Percentiles rank a stretch among this genome's conserved stretches.
Evolutionary conservation across 306 rosid genomes (phyloP).

Genomic region (Begonia masoniana): DNA sequence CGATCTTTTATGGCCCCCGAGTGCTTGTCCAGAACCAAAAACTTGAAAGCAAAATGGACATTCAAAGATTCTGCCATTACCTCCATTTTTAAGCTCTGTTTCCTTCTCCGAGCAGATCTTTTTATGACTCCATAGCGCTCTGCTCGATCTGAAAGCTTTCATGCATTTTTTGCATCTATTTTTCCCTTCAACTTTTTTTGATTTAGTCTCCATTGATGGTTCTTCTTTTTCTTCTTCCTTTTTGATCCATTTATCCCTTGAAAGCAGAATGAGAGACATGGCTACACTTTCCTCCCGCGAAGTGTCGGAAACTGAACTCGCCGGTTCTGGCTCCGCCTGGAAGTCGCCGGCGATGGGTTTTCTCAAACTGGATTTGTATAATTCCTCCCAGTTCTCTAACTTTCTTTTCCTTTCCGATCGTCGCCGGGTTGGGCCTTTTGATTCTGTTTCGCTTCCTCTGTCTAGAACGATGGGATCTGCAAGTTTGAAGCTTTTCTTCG

Average conservation of each 20-base stretch:
- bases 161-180: conserved; percentile 35
- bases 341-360: conserved; percentile 12
- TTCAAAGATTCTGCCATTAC: conserved; percentile 32
- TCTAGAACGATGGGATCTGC: conserved; percentile 66
- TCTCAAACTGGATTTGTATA: background rate
- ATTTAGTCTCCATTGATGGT: conserved; percentile 11
- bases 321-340: conserved; percentile 30
- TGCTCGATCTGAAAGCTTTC: conserved; percentile 46
- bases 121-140: conserved; percentile 50
- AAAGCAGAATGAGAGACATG: conserved; percentile 63
- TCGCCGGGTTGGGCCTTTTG: conserved; percentile 55
- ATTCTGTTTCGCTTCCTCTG: conserved; percentile 84
- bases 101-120: conserved; percentile 28
- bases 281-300: conserved; percentile 72
- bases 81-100: conserved; percentile 9
- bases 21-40: conserved; percentile 78
- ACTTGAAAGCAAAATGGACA: conserved; percentile 66
- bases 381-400: conserved; percentile 4
- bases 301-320: conserved; percentile 54
- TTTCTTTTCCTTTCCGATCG: conserved; percentile 63
- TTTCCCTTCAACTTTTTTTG: conserved; percentile 25
- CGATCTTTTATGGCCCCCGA: conserved; percentile 91
- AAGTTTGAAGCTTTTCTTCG: conserved; percentile 41
- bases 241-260: conserved; percentile 51
- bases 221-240: conserved; percentile 3